Evolutionary conservation across 2,329 filamentous ascomycete species (phyloP), one percentile per base, ranked within the genome.

Genomic region (Fusarium pseudonygamai): DNA sequence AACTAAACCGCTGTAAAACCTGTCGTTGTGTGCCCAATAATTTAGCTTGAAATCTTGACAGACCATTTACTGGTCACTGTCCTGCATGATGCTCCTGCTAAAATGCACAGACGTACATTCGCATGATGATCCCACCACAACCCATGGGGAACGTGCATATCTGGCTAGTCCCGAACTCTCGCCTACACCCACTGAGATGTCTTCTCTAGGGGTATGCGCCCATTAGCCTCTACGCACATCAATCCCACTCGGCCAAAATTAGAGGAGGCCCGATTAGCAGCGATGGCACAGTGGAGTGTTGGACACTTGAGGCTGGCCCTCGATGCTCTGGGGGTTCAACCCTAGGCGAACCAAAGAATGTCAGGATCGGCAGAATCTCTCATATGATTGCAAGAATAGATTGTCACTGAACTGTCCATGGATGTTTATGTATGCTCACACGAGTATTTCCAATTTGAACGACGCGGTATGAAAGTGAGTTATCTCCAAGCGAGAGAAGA

Each of bases 1-100:
- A 47, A 28, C 24, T 10, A 20, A 26, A 7, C 7, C 28, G 43
- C 13, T 6, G 18, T 26, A 0, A 46, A 22, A 4, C 6, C 4
- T 26, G 24, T 10, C 43, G 24, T 11, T 46, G 12, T 46, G 18
- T 28, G 4, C 43, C 18, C 12, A 28, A 20, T 4, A 28, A 46
- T 28, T 13, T 16, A 47, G 14, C 14, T 47, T 8, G 10, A 6
- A 8, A n/a, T 9, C 5, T 12, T 3, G 20, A 45, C 24, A 26
- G 24, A 5, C 7, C 16, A 4, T 24, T 18, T 34, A 34, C 42
- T 20, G 24, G 61, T 75, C 24, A 39, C 76, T 39, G 16, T n/a
- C 12, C 46, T 18, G 22, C 22, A 14, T 24, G 8, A 32, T 32
- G 11, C 6, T 32, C 28, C 46, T 3, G 28, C 46, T 32, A 32